These are phyloP conservation scores for Musa itinerans DNA, from an alignment of 176 grass and related monocot species.

Conservation along the genomic window DNA sequence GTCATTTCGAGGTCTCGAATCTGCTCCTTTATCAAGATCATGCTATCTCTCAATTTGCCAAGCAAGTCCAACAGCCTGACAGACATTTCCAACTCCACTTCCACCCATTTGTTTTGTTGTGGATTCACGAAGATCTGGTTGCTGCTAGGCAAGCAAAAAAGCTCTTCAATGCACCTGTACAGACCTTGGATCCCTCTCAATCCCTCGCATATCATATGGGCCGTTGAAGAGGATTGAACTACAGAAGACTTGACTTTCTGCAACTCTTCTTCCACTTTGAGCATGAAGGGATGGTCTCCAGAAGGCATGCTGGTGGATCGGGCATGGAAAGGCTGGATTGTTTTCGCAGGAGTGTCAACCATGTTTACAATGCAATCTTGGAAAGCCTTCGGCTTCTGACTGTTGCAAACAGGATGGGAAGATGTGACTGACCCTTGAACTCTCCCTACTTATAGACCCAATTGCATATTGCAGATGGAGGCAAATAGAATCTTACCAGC, in stretches of 20 bases:
- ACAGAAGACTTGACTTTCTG: background rate
- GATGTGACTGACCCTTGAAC: background rate
- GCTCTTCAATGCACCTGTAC: background rate
- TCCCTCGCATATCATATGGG: background rate
- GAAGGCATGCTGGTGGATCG: conserved; percentile 2
- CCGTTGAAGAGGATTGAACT: background rate
- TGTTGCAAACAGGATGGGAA: background rate
- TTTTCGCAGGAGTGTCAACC: background rate
- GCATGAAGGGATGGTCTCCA: background rate
- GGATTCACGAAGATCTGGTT: background rate
- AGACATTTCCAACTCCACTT: conserved; percentile 7
- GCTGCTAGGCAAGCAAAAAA: conserved; percentile 1
- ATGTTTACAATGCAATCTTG: background rate
- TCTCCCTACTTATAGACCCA: background rate
- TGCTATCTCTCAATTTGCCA: background rate
- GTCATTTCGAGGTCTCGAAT: background rate
- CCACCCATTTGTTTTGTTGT: background rate
- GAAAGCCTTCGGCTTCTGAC: background rate
- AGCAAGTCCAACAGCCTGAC: conserved; percentile 3
- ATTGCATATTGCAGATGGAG: background rate
- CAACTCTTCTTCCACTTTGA: background rate
- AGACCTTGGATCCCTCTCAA: background rate
- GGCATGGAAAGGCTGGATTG: background rate
- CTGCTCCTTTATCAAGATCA: background rate
- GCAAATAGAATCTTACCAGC: conserved; percentile 1